Conservation (phyloP, 768 basidiomycete genomes). For the Hirschioporus abietinus region DNA sequence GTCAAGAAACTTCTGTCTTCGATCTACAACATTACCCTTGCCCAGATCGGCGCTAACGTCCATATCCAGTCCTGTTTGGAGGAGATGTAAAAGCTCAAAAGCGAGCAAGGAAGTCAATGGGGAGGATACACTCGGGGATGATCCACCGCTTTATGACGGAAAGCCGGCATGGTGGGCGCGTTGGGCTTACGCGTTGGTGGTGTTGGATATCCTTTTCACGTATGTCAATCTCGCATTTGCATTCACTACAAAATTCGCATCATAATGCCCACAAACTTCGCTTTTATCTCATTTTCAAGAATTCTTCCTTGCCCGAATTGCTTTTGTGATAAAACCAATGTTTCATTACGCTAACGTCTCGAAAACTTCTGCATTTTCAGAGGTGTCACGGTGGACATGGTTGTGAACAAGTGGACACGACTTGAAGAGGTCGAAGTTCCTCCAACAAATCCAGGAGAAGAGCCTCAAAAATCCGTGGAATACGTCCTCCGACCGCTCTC, state of each 20-base stretch:
- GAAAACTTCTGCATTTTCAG: background rate
- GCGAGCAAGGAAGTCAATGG: background rate
- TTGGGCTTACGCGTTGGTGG: slow-evolving; percentile 21
- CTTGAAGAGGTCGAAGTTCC: slow-evolving; percentile 11
- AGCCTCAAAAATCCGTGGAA: slow-evolving; percentile 3
- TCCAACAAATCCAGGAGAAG: background rate
- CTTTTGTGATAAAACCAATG: background rate
- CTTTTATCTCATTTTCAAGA: too few relatives aligned
- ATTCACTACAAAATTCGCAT: too few relatives aligned
- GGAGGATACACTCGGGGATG: slow-evolving; percentile 8
- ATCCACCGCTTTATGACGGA: slow-evolving; percentile 19
- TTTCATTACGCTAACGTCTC: background rate
- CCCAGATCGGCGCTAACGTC: background rate
- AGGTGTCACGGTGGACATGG: slow-evolving; percentile 13
- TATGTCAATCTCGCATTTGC: slow-evolving; percentile 11
- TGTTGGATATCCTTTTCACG: slow-evolving; percentile 18
- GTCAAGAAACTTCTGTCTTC: background rate
- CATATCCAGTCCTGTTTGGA: background rate
- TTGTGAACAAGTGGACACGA: slow-evolving; percentile 21
- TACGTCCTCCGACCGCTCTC: slow-evolving; percentile 20
- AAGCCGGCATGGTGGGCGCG: slow-evolving; percentile 21
- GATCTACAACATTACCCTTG: background rate
- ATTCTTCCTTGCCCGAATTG: background rate
- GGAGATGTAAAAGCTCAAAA: background rate
- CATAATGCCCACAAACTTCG: too few relatives aligned